A percentile compares a stretch with the other conserved stretches of the same genome.
phyloP scores from a whole-genome alignment of 2,329 filamentous ascomycete species.

The Verticillium nonalfalfae region DNA sequence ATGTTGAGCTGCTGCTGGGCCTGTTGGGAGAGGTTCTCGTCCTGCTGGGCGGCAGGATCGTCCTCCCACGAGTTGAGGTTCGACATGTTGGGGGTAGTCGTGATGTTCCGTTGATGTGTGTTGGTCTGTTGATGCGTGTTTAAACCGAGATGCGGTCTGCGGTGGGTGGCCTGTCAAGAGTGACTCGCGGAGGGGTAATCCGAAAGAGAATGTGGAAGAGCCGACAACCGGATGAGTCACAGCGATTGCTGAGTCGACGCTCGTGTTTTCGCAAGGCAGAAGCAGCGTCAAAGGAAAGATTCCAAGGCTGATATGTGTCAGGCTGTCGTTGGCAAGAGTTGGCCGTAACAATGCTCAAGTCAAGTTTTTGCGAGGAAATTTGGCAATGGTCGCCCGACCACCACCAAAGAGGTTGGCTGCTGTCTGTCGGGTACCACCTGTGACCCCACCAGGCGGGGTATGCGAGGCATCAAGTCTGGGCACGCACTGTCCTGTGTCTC shows the following conservation, averaged over 20 bases:
- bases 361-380: background rate
- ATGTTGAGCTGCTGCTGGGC: slow-evolving; percentile 70
- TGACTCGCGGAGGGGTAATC: slow-evolving; percentile 1
- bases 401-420: background rate
- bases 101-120: background rate
- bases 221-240: background rate
- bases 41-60: slow-evolving; percentile 70
- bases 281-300: background rate
- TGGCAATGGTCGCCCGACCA: background rate
- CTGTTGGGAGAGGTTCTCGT: slow-evolving; percentile 72
- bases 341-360: background rate
- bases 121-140: background rate
- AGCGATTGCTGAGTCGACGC: background rate
- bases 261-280: background rate
- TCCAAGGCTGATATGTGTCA: background rate
- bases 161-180: background rate
- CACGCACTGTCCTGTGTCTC: background rate
- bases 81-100: slow-evolving; percentile 55
- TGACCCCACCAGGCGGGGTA: slow-evolving; percentile 3
- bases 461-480: background rate
- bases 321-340: background rate
- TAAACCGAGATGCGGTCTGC: background rate
- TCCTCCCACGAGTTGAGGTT: slow-evolving; percentile 95
- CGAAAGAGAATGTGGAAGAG: background rate
- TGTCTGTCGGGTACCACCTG: background rate